phyloP scores from a whole-genome alignment of 2,329 filamentous ascomycete species.

The Aspergillus amoenus region DNA sequence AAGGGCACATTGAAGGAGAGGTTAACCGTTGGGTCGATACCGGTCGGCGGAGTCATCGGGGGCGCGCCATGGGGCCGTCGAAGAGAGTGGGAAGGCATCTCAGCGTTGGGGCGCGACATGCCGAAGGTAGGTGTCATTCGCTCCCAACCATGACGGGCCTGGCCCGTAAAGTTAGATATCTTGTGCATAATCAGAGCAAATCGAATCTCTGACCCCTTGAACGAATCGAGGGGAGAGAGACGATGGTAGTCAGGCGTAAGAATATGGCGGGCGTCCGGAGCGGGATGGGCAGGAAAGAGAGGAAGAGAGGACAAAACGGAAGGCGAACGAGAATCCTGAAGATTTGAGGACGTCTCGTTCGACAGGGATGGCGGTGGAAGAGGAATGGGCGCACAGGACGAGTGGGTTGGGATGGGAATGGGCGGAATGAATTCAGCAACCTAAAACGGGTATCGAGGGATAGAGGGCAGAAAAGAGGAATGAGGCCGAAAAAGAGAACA shows the following conservation, averaged over 20 bases:
- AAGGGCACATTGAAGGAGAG: slow-evolving; percentile 98
- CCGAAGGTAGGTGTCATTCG: slow-evolving; percentile 66
- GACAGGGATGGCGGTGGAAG: slow-evolving; percentile 34
- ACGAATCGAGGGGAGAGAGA: slow-evolving; percentile 34
- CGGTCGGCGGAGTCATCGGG: slow-evolving; percentile 64
- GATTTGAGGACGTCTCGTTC: slow-evolving; percentile 26
- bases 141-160: slow-evolving; percentile 67
- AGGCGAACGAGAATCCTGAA: slow-evolving; percentile 5
- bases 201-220: slow-evolving; percentile 38
- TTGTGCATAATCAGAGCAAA: slow-evolving; percentile 57
- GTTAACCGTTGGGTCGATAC: slow-evolving; percentile 76
- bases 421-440: slow-evolving; percentile 21
- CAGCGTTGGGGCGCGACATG: slow-evolving; percentile 60
- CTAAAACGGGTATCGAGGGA: slow-evolving; percentile 23
- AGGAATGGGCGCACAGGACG: slow-evolving; percentile 24
- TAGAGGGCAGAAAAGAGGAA: slow-evolving; percentile 24
- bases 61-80: slow-evolving; percentile 54
- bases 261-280: slow-evolving; percentile 19
- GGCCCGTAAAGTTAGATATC: slow-evolving; percentile 66
- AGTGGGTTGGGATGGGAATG: slow-evolving; percentile 24
- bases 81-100: slow-evolving; percentile 53
- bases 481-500: slow-evolving; percentile 15
- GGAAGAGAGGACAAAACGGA: slow-evolving; percentile 7
- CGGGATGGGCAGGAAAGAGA: slow-evolving; percentile 10
- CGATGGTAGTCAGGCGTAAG: slow-evolving; percentile 18